phyloP scores from a whole-genome alignment of 2,329 filamentous ascomycete genomes.

The Byssochlamys sp. region DNA sequence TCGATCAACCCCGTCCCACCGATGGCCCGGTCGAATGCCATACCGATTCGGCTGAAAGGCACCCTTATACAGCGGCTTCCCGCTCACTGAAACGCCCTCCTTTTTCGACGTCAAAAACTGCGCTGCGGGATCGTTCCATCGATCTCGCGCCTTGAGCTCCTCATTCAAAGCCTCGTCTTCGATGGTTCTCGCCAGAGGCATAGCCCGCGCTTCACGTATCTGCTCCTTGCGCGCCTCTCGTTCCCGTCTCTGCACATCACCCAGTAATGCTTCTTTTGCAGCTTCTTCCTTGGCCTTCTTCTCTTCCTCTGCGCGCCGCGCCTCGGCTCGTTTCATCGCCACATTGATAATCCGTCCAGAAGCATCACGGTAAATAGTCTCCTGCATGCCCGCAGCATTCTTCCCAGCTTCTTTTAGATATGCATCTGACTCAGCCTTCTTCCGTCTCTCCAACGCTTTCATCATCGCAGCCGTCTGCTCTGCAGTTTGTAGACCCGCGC shows the following conservation, averaged over 20 bases:
- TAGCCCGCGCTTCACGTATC: constrained; percentile 69
- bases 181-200: constrained; percentile 68
- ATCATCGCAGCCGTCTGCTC: constrained; percentile 64
- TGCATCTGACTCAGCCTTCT: constrained; percentile 36
- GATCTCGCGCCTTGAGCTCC: constrained; percentile 62
- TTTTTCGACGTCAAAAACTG: constrained; percentile 55
- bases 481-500: constrained; percentile 77
- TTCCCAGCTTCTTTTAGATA: constrained; percentile 17
- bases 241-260: constrained; percentile 71
- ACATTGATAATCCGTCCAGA: constrained; percentile 90
- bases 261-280: constrained; percentile 62
- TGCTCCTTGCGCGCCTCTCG: constrained; percentile 55
- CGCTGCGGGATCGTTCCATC: constrained; percentile 93
- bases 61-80: constrained; percentile 65
- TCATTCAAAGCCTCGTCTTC: constrained; percentile 81
- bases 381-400: constrained; percentile 43
- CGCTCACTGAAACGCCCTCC: constrained; percentile 37
- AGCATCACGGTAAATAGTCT: constrained; percentile 92
- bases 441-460: constrained; percentile 52
- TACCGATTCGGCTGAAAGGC: constrained; percentile 82
- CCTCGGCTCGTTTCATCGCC: constrained; percentile 78
- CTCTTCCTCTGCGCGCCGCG: constrained; percentile 67
- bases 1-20: constrained; percentile 95
- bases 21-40: constrained; percentile 79
- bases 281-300: constrained; percentile 54